These are phyloP conservation scores for Eimeria praecox DNA, from an alignment of 169 alveolate species.

Conservation along the genomic window DNA sequence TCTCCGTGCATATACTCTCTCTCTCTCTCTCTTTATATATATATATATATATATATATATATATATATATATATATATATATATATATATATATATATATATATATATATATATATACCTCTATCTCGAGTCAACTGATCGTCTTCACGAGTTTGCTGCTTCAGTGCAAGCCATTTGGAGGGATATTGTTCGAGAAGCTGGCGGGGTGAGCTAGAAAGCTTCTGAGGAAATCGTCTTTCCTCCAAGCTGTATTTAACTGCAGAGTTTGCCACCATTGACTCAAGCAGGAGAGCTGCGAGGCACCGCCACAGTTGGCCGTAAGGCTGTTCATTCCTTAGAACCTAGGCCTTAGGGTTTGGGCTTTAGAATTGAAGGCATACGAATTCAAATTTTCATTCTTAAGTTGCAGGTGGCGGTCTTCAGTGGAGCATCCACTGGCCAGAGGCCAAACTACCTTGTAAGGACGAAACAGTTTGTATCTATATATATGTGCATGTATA, in stretches of 20 bases:
- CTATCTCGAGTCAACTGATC: neutral
- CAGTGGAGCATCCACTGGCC: conserved; percentile 61
- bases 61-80: too few species aligned
- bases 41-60: too few species aligned
- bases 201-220: neutral
- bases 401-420: conserved; percentile 14
- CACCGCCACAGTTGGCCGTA: conserved; percentile 3
- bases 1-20: neutral
- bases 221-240: neutral
- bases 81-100: too few species aligned
- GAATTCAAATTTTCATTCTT: neutral
- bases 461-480: neutral
- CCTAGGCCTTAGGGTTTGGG: neutral
- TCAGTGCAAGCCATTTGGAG: conserved; percentile 56
- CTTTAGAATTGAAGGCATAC: neutral
- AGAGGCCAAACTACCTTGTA: conserved; percentile 64
- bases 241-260: neutral
- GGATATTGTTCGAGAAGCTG: conserved; percentile 55
- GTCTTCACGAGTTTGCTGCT: neutral
- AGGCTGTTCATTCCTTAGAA: neutral
- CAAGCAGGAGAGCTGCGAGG: conserved; percentile 53
- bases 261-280: conserved; percentile 25
- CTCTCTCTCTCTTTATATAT: too few species aligned
- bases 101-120: too few species aligned
- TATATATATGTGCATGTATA: neutral